Conservation (phyloP, 2,329 filamentous ascomycete species). For the Ophiostoma tasmaniense region DNA sequence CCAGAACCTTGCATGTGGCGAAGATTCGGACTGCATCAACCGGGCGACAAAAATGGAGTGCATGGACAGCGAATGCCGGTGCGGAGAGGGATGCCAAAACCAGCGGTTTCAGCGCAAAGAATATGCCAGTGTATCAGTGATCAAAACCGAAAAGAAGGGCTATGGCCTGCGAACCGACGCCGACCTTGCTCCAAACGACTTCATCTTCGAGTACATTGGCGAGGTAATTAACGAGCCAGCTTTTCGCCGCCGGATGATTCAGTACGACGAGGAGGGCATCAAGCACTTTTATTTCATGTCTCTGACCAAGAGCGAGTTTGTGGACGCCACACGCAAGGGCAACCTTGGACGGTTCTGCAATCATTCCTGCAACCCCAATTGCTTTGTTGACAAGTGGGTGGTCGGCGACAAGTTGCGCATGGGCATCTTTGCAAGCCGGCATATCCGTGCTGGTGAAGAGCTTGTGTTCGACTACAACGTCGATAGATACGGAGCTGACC, state of each 20-base stretch:
- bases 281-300: slow-evolving; percentile 99
- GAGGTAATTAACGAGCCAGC: slow-evolving; percentile 92
- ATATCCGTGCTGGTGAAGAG: slow-evolving; percentile 82
- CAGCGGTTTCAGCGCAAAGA: slow-evolving; percentile 87
- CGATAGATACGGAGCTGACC: slow-evolving; percentile 92
- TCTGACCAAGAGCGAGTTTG: slow-evolving; percentile 88
- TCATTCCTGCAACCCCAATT: slow-evolving; percentile 97
- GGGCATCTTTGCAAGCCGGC: slow-evolving; percentile 91
- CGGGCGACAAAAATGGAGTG: slow-evolving; percentile 98
- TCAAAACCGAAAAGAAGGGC: slow-evolving; percentile 97
- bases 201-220: slow-evolving; percentile 97
- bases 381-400: slow-evolving; percentile 99
- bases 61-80: slow-evolving; percentile 71
- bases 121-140: slow-evolving; percentile 85
- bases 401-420: slow-evolving; percentile 95
- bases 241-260: slow-evolving; percentile 81
- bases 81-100: slow-evolving; percentile 81
- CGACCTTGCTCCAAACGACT: slow-evolving; percentile 72
- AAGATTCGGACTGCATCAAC: slow-evolving; percentile 98
- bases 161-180: slow-evolving; percentile 79
- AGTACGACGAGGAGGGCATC: slow-evolving; percentile 93
- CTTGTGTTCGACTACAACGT: slow-evolving; percentile 99
- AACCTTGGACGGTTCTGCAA: slow-evolving; percentile 97
- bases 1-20: slow-evolving; percentile 78
- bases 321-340: slow-evolving; percentile 93